Percentiles rank a stretch among this genome's conserved stretches.
Conservation (phyloP, 805 yeast genomes). For the Cyberlindnera meyerae region DNA sequence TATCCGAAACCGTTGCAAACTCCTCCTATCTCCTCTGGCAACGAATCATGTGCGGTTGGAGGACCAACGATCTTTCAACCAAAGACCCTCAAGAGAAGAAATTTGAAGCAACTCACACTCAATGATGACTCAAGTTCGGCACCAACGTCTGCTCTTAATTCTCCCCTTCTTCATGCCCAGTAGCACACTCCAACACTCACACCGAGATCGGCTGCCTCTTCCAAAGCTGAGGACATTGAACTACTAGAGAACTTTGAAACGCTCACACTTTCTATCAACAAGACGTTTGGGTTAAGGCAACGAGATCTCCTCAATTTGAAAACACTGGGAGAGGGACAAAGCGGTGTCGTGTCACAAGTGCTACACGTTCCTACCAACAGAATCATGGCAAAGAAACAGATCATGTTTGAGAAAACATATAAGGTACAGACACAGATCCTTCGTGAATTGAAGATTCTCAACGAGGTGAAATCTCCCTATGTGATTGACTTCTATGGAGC, state of each 20-base stretch:
- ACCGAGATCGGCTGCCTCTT: constrained; percentile 28
- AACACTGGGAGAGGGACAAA: constrained; percentile 86
- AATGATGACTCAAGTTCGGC: constrained; percentile 11
- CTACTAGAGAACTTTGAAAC: constrained; percentile 42
- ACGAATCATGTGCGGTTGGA: background rate
- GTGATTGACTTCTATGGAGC: constrained; percentile 93
- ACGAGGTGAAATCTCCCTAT: constrained; percentile 77
- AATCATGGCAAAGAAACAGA: constrained; percentile 85
- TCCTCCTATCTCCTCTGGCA: constrained; percentile 3
- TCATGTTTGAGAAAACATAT: constrained; percentile 78
- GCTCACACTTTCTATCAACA: constrained; percentile 50
- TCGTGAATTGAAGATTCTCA: constrained; percentile 84
- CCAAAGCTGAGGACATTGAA: constrained; percentile 29
- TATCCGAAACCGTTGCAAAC: constrained; percentile 8
- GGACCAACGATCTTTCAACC: constrained; percentile 28
- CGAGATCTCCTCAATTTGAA: constrained; percentile 72
- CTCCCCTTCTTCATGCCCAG: background rate
- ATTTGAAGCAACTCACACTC: constrained; percentile 53
- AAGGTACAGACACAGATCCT: constrained; percentile 77
- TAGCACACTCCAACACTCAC: constrained; percentile 17
- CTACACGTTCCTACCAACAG: constrained; percentile 84
- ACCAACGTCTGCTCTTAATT: background rate
- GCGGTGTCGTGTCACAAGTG: constrained; percentile 88
- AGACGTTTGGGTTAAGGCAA: constrained; percentile 45
- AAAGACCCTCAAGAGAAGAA: constrained; percentile 50